A percentile compares a stretch with the other conserved stretches of the same genome.
phyloP scores from a whole-genome alignment of 176 grass and related monocot species.

The Musa troglodytarum region DNA sequence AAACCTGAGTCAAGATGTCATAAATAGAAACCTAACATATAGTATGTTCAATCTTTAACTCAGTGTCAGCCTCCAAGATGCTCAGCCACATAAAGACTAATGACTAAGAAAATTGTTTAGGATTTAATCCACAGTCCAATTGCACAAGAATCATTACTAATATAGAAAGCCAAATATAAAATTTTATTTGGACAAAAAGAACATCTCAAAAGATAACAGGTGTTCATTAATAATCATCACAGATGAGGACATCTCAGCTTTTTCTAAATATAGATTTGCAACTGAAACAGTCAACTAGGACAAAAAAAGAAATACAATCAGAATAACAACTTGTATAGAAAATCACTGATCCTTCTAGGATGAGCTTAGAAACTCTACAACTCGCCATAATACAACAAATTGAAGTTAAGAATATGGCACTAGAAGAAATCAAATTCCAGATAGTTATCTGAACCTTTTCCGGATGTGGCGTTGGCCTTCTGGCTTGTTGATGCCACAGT shows the following conservation, averaged over 20 bases:
- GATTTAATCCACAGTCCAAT: not conserved
- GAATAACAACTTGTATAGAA: not conserved
- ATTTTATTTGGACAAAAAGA: not conserved
- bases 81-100: not conserved
- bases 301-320: not conserved
- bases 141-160: not conserved
- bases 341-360: not conserved
- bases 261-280: not conserved
- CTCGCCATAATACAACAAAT: not conserved
- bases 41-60: not conserved
- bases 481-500: not conserved
- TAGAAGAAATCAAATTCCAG: conserved; percentile 14
- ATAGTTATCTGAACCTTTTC: conserved; percentile 5
- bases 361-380: not conserved
- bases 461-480: not conserved
- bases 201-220: not conserved
- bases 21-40: not conserved
- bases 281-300: not conserved
- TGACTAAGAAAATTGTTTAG: not conserved
- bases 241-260: not conserved
- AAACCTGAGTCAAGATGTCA: not conserved
- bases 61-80: not conserved
- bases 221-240: not conserved
- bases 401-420: not conserved
- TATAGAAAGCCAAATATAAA: not conserved